These are phyloP conservation scores for Coniella lustricola DNA, from an alignment of 2,329 filamentous ascomycete genomes.

Conservation along the genomic window DNA sequence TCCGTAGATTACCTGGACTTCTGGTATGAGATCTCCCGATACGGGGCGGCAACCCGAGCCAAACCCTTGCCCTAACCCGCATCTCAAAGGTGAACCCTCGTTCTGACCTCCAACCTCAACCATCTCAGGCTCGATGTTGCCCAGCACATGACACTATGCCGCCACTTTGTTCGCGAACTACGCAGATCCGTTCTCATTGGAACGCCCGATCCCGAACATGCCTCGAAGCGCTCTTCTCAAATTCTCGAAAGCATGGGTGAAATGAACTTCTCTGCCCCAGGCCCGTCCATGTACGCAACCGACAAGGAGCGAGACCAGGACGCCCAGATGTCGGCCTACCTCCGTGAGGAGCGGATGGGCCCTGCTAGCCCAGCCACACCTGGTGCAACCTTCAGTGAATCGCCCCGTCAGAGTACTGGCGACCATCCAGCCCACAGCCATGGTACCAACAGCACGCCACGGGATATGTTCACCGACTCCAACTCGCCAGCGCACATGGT, in stretches of 20 bases:
- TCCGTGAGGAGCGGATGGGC: slow-evolving; percentile 53
- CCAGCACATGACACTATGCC: slow-evolving; percentile 95
- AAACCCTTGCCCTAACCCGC: slow-evolving; percentile 6
- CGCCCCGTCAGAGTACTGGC: slow-evolving; percentile 43
- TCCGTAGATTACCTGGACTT: slow-evolving; percentile 98
- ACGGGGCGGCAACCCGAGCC: not conserved
- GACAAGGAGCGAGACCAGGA: slow-evolving; percentile 74
- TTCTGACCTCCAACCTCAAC: slow-evolving; percentile 19
- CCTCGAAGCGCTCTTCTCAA: slow-evolving; percentile 78
- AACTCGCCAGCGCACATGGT: slow-evolving; percentile 80
- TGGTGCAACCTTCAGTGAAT: slow-evolving; percentile 45
- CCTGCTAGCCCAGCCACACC: slow-evolving; percentile 15
- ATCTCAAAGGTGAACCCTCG: slow-evolving; percentile 1
- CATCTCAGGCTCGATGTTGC: slow-evolving; percentile 89
- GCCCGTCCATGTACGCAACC: slow-evolving; percentile 55
- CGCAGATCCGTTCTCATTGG: slow-evolving; percentile 87
- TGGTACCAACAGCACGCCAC: slow-evolving; percentile 50
- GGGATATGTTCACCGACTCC: slow-evolving; percentile 63
- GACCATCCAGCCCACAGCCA: slow-evolving; percentile 42
- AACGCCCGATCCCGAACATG: slow-evolving; percentile 78
- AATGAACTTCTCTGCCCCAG: slow-evolving; percentile 50
- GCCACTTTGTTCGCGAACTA: slow-evolving; percentile 93
- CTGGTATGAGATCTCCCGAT: slow-evolving; percentile 61
- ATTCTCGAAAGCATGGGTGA: slow-evolving; percentile 70
- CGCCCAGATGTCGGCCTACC: slow-evolving; percentile 83